phyloP scores from a whole-genome alignment of 257 asterid species.

The Knoxia roxburghii region DNA sequence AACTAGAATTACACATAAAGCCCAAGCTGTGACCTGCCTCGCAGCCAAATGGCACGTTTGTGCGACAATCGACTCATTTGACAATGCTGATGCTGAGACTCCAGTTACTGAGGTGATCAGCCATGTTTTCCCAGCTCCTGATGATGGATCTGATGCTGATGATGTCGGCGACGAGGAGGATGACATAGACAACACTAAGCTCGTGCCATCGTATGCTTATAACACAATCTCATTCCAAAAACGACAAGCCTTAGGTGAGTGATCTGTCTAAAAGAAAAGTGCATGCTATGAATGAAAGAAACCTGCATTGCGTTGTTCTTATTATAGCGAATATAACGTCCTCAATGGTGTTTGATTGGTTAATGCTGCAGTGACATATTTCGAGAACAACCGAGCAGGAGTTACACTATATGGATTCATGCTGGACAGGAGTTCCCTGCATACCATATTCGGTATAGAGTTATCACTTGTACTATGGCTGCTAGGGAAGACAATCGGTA shows the following conservation, averaged over 20 bases:
- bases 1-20: constrained; percentile 87
- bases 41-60: constrained; percentile 97
- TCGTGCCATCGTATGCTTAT: constrained; percentile 50
- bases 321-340: background rate
- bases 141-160: constrained; percentile 46
- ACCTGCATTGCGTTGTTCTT: background rate
- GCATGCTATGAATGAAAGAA: no score
- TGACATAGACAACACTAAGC: constrained; percentile 63
- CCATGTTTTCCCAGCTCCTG: constrained; percentile 22
- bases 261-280: background rate
- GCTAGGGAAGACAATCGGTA: constrained; percentile 82
- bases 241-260: constrained; percentile 83
- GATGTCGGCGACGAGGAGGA: constrained; percentile 97
- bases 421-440: constrained; percentile 79
- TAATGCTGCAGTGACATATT: constrained; percentile 55
- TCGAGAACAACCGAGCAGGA: constrained; percentile 89
- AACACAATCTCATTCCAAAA: constrained; percentile 88
- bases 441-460: constrained; percentile 77
- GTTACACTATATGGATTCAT: constrained; percentile 83
- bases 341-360: background rate
- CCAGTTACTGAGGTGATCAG: constrained; percentile 24
- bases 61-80: constrained; percentile 76
- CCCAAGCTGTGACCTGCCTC: constrained; percentile 78
- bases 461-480: constrained; percentile 81
- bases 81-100: constrained; percentile 46